Percentiles rank a stretch among this genome's conserved stretches.
These are phyloP conservation scores for Sphagnum tenellum DNA, from an alignment of 225 moss, liverwort and hornwort species.

Conservation along the genomic window DNA sequence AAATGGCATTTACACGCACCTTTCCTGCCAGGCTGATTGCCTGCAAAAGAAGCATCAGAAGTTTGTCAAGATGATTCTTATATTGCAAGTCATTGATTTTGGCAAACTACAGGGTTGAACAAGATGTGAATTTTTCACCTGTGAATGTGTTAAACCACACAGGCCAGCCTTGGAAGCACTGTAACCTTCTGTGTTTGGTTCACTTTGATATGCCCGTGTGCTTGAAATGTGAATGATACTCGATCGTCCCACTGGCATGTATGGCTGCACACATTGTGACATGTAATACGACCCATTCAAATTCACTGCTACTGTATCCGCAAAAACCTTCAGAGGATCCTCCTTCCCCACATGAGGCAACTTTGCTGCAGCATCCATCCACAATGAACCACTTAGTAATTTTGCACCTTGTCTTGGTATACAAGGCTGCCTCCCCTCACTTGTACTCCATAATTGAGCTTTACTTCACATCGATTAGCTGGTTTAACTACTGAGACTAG, in stretches of 20 bases:
- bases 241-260: conserved; percentile 38
- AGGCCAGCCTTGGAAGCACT: conserved; percentile 64
- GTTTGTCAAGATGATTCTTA: too few species aligned
- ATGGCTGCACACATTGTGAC: conserved; percentile 26
- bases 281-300: conserved; percentile 45
- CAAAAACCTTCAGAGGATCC: conserved; percentile 37
- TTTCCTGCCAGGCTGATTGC: conserved; percentile 45
- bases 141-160: conserved; percentile 52
- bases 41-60: conserved; percentile 13
- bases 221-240: conserved; percentile 56
- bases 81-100: too few species aligned
- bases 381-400: too few species aligned
- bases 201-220: conserved; percentile 59
- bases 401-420: too few species aligned
- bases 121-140: conserved; percentile 12
- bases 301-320: conserved; percentile 48
- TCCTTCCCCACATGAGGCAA: conserved; percentile 18
- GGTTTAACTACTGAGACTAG: too few species aligned
- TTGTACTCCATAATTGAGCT: too few species aligned
- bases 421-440: too few species aligned
- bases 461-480: too few species aligned
- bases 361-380: conserved; percentile 12
- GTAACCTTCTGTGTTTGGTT: conserved; percentile 42
- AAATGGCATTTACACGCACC: conserved; percentile 52
- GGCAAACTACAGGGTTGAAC: too few species aligned